Evolutionary conservation across 176 grass and related monocot species (phyloP).

Genomic region (Urochloa ruziziensis): DNA sequence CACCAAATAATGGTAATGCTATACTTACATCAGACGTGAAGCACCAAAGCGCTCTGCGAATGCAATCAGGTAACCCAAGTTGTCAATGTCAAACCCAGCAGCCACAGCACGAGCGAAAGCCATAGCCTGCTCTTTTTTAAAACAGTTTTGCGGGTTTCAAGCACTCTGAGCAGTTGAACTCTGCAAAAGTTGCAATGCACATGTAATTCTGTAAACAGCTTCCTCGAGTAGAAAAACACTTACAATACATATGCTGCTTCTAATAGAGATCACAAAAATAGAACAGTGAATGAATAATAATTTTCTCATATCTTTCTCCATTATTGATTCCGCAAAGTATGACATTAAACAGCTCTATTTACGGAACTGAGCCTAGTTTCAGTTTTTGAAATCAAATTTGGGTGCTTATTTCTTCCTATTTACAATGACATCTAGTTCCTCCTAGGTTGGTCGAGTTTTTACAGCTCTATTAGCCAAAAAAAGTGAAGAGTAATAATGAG

Average conservation of each 20-base stretch:
- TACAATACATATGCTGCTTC: conserved; percentile 17
- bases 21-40: conserved; percentile 71
- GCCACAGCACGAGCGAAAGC: conserved; percentile 90
- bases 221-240: conserved; percentile 2
- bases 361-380: background rate
- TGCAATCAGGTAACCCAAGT: conserved; percentile 61
- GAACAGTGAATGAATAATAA: background rate
- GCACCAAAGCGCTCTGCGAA: conserved; percentile 86
- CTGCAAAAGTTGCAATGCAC: conserved; percentile 47
- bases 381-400: background rate
- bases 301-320: background rate
- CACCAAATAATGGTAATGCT: background rate
- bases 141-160: conserved; percentile 85
- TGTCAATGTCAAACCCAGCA: conserved; percentile 92
- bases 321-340: background rate
- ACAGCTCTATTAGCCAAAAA: background rate
- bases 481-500: background rate
- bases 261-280: conserved; percentile 7
- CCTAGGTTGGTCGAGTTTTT: background rate
- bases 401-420: conserved; percentile 1
- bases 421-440: background rate
- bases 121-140: conserved; percentile 97
- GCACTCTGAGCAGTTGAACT: conserved; percentile 88
- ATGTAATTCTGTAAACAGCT: background rate
- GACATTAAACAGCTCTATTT: background rate